Evolutionary conservation across 2,329 filamentous ascomycete species (phyloP).

Genomic region (Nakataea oryzae): DNA sequence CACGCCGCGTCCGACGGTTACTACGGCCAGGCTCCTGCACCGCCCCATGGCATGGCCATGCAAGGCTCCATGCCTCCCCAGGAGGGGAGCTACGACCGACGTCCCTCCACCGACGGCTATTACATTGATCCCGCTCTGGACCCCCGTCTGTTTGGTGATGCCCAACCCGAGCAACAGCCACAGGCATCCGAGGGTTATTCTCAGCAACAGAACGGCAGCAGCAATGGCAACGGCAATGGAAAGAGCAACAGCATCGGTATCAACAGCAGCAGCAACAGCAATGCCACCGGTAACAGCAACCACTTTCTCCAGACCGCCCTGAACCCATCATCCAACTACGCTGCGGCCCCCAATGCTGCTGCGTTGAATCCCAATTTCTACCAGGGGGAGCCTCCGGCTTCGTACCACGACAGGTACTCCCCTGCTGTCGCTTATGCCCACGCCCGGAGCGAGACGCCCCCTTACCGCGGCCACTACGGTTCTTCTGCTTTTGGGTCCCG

Average conservation of each 20-base stretch:
- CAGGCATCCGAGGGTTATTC: not conserved
- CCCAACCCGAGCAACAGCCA: not conserved
- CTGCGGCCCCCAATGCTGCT: not conserved
- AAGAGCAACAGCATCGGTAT: too few species aligned
- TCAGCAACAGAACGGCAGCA: slow-evolving; percentile 2
- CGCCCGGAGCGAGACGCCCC: not conserved
- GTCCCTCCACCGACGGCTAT: not conserved
- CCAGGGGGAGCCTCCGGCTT: not conserved
- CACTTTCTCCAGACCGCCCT: slow-evolving; percentile 8
- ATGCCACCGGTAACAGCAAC: slow-evolving; percentile 1
- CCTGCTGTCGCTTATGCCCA: not conserved
- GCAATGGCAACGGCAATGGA: not conserved
- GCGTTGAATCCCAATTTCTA: not conserved
- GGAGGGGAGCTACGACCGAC: not conserved
- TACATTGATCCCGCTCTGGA: slow-evolving; percentile 5
- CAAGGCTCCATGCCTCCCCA: not conserved
- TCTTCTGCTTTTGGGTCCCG: not conserved
- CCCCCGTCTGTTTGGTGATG: slow-evolving; percentile 11
- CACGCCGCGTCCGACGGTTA: not conserved
- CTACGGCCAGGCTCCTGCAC: not conserved
- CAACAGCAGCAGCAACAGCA: slow-evolving; percentile 1
- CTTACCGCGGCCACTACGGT: not conserved
- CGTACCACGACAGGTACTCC: not conserved
- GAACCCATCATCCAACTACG: slow-evolving; percentile 2
- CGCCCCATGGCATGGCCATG: not conserved